phyloP scores from a whole-genome alignment of 2,329 filamentous ascomycete genomes.

The Rutstroemia sp. region DNA sequence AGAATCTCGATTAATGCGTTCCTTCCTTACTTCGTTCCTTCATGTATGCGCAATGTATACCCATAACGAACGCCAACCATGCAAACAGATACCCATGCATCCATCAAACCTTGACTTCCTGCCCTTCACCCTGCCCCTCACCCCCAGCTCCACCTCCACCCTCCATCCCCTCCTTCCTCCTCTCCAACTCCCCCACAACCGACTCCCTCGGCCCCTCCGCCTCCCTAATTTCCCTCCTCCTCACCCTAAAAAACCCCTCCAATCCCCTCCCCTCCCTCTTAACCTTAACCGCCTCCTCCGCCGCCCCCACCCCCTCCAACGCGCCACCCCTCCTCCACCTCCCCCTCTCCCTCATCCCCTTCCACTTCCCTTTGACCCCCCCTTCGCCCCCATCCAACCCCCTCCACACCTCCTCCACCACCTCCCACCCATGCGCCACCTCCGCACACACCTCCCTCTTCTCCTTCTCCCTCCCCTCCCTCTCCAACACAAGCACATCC shows the following conservation, averaged over 20 bases:
- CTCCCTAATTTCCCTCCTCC: conserved; percentile 37
- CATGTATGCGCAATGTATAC: too few species aligned
- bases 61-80: too few species aligned
- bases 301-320: conserved; percentile 42
- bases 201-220: conserved; percentile 30
- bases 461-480: conserved; percentile 27
- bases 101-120: not conserved
- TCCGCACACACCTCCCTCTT: conserved; percentile 27
- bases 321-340: conserved; percentile 32
- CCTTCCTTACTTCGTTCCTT: too few species aligned
- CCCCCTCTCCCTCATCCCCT: conserved; percentile 31
- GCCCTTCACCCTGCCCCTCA: not conserved
- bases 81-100: too few species aligned
- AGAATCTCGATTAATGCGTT: too few species aligned
- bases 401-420: conserved; percentile 35
- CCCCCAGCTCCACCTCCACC: too few species aligned
- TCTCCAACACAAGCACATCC: conserved; percentile 33
- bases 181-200: not conserved
- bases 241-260: conserved; percentile 41
- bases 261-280: conserved; percentile 35
- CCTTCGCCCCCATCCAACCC: conserved; percentile 29
- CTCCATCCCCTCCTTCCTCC: not conserved
- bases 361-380: conserved; percentile 11
- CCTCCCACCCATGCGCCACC: conserved; percentile 33
- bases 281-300: conserved; percentile 38